These are phyloP conservation scores for Neurospora tetrasperma DNA, from an alignment of 495 filamentous ascomycete species.

Conservation along the genomic window DNA sequence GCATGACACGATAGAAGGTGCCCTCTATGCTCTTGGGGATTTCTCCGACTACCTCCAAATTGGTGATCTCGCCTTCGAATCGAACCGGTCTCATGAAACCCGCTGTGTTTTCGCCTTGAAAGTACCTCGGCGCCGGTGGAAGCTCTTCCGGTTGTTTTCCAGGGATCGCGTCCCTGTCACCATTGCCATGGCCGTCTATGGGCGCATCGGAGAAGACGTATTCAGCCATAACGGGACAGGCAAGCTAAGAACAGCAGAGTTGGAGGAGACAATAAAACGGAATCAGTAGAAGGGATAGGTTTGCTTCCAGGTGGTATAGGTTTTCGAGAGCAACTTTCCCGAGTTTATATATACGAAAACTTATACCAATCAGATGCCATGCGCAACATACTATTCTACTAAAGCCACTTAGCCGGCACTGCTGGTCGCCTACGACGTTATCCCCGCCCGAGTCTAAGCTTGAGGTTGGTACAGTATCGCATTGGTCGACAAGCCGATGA, in stretches of 20 bases:
- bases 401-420: neutral
- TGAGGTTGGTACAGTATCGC: neutral
- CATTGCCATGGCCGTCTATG: neutral
- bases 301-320: neutral
- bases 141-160: neutral
- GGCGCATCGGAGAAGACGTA: neutral
- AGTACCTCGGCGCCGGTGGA: neutral
- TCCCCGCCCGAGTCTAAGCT: neutral
- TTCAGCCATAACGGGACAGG: neutral
- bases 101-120: neutral
- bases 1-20: conserved; percentile 32
- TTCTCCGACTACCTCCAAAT: conserved; percentile 24
- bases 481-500: neutral
- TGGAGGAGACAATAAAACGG: neutral
- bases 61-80: conserved; percentile 26
- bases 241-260: neutral
- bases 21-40: conserved; percentile 30
- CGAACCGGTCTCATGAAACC: conserved; percentile 8
- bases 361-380: neutral
- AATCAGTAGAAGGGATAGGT: neutral
- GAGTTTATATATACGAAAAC: neutral
- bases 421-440: neutral
- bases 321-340: neutral
- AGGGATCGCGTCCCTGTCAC: neutral
- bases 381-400: neutral